Evolutionary conservation across 208 protist genomes (phyloP).

Genomic region (Leishmania arabica): DNA sequence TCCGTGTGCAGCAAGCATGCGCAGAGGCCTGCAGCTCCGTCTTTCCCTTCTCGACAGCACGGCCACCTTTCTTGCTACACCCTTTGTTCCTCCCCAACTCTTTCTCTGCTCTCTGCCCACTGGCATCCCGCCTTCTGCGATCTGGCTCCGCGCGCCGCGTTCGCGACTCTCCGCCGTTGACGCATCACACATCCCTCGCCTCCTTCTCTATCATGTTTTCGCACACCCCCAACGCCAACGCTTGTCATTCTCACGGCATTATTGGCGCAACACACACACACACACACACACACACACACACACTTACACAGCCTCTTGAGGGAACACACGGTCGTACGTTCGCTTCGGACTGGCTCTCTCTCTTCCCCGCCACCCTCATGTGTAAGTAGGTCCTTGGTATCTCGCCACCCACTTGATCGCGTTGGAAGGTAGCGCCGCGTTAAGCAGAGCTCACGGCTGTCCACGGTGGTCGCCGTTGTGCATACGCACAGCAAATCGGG

Average conservation of each 20-base stretch:
- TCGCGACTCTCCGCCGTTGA: not conserved
- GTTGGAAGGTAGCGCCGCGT: too few relatives aligned
- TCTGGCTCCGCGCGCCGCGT: not conserved
- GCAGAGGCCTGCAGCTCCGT: not conserved
- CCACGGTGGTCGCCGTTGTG: not conserved
- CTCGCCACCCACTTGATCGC: not conserved
- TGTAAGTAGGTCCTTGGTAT: not conserved
- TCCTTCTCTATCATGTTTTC: not conserved
- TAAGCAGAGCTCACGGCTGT: not conserved
- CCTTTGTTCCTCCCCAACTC: not conserved
- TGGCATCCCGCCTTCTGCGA: not conserved
- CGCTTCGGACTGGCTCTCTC: not conserved
- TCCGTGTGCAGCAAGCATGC: not conserved
- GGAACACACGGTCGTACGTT: not conserved
- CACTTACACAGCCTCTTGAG: not conserved
- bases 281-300: not conserved
- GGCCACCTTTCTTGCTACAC: not conserved
- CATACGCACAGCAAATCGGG: not conserved
- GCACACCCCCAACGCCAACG: not conserved
- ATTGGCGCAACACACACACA: not conserved
- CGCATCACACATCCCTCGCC: not conserved
- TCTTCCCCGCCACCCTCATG: not conserved
- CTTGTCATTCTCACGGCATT: not conserved
- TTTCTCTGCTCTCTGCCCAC: not conserved
- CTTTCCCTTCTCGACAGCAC: not conserved